Evolutionary conservation across 495 filamentous ascomycete species (phyloP), one percentile per base, ranked within the genome.

Genomic region (Hypoxylon trugodes): DNA sequence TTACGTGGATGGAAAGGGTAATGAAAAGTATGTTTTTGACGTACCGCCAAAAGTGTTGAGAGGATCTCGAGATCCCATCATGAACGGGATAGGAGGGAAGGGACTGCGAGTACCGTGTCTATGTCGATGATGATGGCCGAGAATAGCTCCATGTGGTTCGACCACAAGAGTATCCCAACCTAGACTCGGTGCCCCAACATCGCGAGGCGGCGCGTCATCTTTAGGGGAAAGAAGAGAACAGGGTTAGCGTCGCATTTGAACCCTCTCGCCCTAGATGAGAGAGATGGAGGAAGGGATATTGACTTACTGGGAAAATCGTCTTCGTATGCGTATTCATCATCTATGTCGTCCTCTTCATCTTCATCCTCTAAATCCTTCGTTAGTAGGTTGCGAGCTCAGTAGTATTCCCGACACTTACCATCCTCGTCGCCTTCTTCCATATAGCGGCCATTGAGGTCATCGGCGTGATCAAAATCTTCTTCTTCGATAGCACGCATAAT

Each of bases 291-390:
- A 54, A 30, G 21, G 8, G 3, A 45, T 45, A 53, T 66, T 19
- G 66, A 85, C 87, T 76, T 76, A 90, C 88, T 87, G 62, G 85
- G 86, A 72, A 87, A 87, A 43, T 88, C 87, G 28, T 88, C 85
- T 55, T 87, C 83, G 64, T 86, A 88, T 62, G 86, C 78, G 50
- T 81, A 77, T 49, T 87, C 87, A 16, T 89, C 86, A 22, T 89
- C 86, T 47, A 82, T 77, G 41, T 93, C 91, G 25, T 91, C 89
- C 46, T 90, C 90, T 13, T 90, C 89, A 2, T 88, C 87, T 37
- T 90, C 87, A 6, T 89, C 88, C 45, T 81, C 80, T 74, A 54
- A 4, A 69, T 70, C 13, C 79, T 71, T 63, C 21, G 16, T 71
- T 33, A 70, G 67, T 46, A 43, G 24, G 22, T 2, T 50, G 9